Evolutionary conservation across 768 basidiomycete genomes (phyloP), one percentile per base, ranked within the genome.

Genomic region (Candolleomyces aberdarensis): DNA sequence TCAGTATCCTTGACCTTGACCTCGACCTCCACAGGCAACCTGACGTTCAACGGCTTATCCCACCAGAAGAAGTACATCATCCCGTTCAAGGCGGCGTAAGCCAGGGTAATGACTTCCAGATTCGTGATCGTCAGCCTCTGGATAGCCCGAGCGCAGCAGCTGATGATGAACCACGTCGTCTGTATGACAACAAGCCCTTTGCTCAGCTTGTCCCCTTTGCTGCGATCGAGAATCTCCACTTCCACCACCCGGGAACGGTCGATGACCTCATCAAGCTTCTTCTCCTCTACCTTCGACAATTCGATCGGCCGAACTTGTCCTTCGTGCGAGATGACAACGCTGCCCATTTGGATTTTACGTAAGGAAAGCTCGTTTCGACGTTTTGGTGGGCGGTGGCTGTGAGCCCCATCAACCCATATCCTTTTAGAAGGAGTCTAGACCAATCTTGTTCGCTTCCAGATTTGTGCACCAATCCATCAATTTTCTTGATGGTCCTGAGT

Each of bases 41-140:
- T 39, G 5, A 57, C 52, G 39, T 51, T 46, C 36, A 62, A 52
- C 14, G 64, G 64, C 44, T 65, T 65, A 8, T 63, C 13, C 64
- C 64, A 62, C 64, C 61, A 62, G 22, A 65, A 39, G 19, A 49
- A 20, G 20, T 60, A 62, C 40, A 56, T 55, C 20, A 59, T 47
- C 13, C 31, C 19, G 44, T 62, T 63, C 39, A 59, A 40, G 14
- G 53, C 46, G 13, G 58, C 58, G 26, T 55, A 60, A 0, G 58
- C 58, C 26, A 65, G 55, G 5, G 61, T 60, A 7, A 52, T 54
- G 5, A 64, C 50, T 43, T 64, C 63, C 22, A 62, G 26, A 50
- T 61, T 29, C 9, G 44, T 62, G 11, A 56, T 15, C 14, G 36
- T 17, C 20, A 31, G 17, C 2, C 44, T 4, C 29, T 47, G 32